Conservation (phyloP, 1,284 basidiomycete genomes). For the Ceratobasidium sp. region DNA sequence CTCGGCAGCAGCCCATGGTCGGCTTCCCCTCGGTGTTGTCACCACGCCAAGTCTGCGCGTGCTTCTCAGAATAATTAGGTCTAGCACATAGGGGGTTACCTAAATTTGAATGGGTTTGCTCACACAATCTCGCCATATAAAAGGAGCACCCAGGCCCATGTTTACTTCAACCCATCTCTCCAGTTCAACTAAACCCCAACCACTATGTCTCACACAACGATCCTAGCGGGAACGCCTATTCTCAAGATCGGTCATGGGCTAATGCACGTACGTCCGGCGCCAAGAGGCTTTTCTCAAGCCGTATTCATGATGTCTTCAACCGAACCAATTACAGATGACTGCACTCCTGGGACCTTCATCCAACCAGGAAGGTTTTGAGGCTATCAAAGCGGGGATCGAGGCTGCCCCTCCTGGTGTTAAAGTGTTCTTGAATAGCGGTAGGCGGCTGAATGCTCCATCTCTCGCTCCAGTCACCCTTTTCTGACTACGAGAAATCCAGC, state of each 20-base stretch:
- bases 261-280: conserved; percentile 15
- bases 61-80: no score
- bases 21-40: no score
- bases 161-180: not conserved
- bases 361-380: conserved; percentile 43
- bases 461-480: not conserved
- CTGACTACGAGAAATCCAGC: not conserved
- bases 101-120: no score
- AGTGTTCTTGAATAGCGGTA: conserved; percentile 42
- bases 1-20: no score
- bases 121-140: not conserved
- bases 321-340: conserved; percentile 31
- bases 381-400: conserved; percentile 41
- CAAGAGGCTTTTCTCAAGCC: not conserved
- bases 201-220: conserved; percentile 4
- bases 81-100: no score
- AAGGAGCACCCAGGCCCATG: not conserved
- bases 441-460: not conserved
- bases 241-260: conserved; percentile 39
- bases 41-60: no score
- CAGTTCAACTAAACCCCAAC: not conserved
- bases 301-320: no score
- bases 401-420: conserved; percentile 34
- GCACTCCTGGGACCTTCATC: conserved; percentile 35
- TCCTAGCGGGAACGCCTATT: conserved; percentile 12